Conservation (phyloP, 345 rosid genomes). For the Syzygium jambos region DNA sequence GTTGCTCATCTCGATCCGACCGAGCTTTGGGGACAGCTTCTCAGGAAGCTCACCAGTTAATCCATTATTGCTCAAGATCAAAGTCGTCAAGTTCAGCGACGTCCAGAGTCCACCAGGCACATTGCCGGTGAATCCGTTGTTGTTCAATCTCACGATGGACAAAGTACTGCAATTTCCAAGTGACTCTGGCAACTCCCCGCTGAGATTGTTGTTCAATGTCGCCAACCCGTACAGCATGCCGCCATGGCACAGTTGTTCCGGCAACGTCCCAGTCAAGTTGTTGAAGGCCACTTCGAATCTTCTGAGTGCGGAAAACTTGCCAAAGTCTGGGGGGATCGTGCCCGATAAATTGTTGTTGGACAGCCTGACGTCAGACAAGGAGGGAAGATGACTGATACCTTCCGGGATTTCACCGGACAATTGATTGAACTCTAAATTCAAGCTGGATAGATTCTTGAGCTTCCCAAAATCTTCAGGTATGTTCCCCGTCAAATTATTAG, state of each 20-base stretch:
- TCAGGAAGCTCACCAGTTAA: conserved; percentile 50
- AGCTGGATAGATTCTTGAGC: conserved; percentile 10
- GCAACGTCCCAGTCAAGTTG: conserved; percentile 32
- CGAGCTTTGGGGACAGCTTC: conserved; percentile 20
- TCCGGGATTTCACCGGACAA: conserved; percentile 48
- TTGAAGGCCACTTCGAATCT: conserved; percentile 31
- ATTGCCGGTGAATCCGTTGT: conserved; percentile 30
- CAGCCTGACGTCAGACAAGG: conserved; percentile 22
- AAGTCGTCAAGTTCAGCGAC: conserved; percentile 1
- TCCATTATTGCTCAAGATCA: conserved; percentile 21
- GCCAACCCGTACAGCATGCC: conserved; percentile 34
- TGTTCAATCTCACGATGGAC: background rate
- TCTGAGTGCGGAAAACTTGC: conserved; percentile 27
- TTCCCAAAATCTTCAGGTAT: conserved; percentile 48
- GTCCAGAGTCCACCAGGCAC: conserved; percentile 51
- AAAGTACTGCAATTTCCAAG: conserved; percentile 42
- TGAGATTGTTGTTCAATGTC: conserved; percentile 34
- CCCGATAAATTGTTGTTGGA: conserved; percentile 48
- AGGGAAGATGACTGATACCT: conserved; percentile 32
- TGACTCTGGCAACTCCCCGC: conserved; percentile 44
- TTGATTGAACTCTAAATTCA: conserved; percentile 26
- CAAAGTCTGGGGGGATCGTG: conserved; percentile 38
- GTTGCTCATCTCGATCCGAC: conserved; percentile 25
- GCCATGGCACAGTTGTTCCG: conserved; percentile 33
- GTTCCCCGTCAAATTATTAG: conserved; percentile 30